Evolutionary conservation across 2,329 filamentous ascomycete species (phyloP), one percentile per base, ranked within the genome.

Genomic region (Helotiales sp.): DNA sequence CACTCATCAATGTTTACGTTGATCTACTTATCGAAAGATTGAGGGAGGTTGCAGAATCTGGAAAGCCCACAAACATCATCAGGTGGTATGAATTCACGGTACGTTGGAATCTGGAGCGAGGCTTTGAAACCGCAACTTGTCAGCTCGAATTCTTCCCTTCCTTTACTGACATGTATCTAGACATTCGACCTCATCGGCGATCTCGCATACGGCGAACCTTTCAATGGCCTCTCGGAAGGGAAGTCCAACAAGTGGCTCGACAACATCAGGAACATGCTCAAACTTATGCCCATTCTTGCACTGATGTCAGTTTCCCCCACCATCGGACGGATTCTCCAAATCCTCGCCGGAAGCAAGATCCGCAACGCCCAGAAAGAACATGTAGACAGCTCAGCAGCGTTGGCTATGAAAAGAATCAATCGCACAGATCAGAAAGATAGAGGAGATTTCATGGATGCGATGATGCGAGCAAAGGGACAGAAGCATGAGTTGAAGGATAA

Each of bases 121-220:
- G n/a, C n/a, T n/a, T n/a, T n/a, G n/a, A n/a, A n/a, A n/a, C n/a
- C n/a, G n/a, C n/a, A n/a, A n/a, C n/a, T n/a, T n/a, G n/a, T n/a
- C n/a, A n/a, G n/a, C n/a, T n/a, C n/a, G n/a, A n/a, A n/a, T n/a
- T n/a, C n/a, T n/a, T n/a, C n/a, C n/a, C n/a, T n/a, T n/a, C n/a
- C n/a, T n/a, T n/a, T n/a, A n/a, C n/a, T n/a, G n/a, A n/a, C n/a
- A n/a, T n/a, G n/a, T n/a, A n/a, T n/a, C n/a, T n/a, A n/a, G n/a
- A 69, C 73, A 4, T 75, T 76, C 61, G 74, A 76, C 60, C 67
- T 76, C n/a, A 70, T 75, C 36, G 74, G 75, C 17, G 76, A 78
- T 58, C 69, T 79, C 30, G 71, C 75, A 0, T 79, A 78, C 58
- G 77, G 75, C 8, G 73, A 77, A 55, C 70, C 73, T 2, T 77